Conservation (phyloP, 768 basidiomycete genomes). For the Suillus sp. region DNA sequence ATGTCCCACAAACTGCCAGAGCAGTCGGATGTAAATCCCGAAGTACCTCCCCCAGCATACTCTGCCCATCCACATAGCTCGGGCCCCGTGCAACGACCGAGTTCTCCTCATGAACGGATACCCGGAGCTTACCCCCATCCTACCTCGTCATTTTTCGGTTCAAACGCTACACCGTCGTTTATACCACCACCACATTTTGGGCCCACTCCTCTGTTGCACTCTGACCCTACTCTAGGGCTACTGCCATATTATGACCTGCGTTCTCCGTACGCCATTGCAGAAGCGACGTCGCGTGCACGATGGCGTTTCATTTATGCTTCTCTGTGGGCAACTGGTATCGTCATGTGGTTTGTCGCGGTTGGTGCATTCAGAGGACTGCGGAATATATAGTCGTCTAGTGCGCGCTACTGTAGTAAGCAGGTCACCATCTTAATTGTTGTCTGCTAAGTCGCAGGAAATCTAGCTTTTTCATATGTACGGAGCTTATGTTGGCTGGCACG, state of each 20-base stretch:
- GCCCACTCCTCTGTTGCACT: conserved; percentile 44
- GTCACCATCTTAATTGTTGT: background rate
- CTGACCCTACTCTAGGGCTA: conserved; percentile 36
- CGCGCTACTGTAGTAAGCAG: background rate
- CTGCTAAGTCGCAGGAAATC: background rate
- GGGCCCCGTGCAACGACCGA: conserved; percentile 21
- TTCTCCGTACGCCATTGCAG: conserved; percentile 39
- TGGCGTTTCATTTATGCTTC: conserved; percentile 47
- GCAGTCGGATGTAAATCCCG: conserved; percentile 28
- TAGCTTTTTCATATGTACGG: background rate
- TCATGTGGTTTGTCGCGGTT: conserved; percentile 31
- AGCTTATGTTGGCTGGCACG: background rate
- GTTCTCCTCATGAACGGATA: conserved; percentile 18
- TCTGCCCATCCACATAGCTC: conserved; percentile 20
- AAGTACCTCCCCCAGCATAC: conserved; percentile 33
- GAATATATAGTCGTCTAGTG: conserved; percentile 6
- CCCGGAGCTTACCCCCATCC: conserved; percentile 20
- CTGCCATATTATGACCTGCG: conserved; percentile 47
- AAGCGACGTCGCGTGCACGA: conserved; percentile 41
- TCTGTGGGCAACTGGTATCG: conserved; percentile 40
- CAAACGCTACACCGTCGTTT: conserved; percentile 20
- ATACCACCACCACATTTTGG: conserved; percentile 31
- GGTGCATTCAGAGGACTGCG: conserved; percentile 23
- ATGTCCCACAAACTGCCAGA: background rate
- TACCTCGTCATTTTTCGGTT: conserved; percentile 21